Evolutionary conservation across 768 basidiomycete genomes (phyloP).

Genomic region (Gymnopilus junonius): DNA sequence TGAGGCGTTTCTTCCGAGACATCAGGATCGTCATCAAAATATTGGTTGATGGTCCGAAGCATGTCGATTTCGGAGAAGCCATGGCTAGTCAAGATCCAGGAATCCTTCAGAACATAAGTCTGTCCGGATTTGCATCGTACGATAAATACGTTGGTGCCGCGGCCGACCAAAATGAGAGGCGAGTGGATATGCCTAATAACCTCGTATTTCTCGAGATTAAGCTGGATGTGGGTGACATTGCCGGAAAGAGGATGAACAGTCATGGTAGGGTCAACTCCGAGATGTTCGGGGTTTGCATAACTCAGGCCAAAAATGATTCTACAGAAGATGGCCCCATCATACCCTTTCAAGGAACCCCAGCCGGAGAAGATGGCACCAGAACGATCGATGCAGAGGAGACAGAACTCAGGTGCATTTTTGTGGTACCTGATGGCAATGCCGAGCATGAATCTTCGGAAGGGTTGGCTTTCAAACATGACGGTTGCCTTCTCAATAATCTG

Average conservation of each 20-base stretch:
- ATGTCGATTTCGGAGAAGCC: conserved; percentile 4
- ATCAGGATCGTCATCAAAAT: background rate
- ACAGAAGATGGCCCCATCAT: background rate
- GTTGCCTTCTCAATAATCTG: conserved; percentile 12
- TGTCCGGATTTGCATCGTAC: background rate
- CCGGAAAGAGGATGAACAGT: background rate
- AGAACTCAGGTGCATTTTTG: background rate
- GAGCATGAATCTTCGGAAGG: conserved; percentile 8
- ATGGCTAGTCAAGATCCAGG: background rate
- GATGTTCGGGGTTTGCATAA: conserved; percentile 3
- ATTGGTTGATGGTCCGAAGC: background rate
- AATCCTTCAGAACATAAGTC: conserved; percentile 10
- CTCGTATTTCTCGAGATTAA: background rate
- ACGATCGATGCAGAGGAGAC: conserved; percentile 1
- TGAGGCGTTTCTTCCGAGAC: background rate
- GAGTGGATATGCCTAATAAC: conserved; percentile 5
- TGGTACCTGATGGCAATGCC: conserved; percentile 6
- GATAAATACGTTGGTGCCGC: conserved; percentile 12
- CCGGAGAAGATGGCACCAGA: conserved; percentile 3
- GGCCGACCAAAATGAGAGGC: conserved; percentile 1
- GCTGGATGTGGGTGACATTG: background rate
- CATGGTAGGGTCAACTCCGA: conserved; percentile 10
- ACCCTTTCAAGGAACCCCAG: background rate
- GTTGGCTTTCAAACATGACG: conserved; percentile 11
- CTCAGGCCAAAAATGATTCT: conserved; percentile 10